Base-by-base conservation (phyloP, 768 basidiomycete genomes). In the Omphalotus guepiniiformis region DNA sequence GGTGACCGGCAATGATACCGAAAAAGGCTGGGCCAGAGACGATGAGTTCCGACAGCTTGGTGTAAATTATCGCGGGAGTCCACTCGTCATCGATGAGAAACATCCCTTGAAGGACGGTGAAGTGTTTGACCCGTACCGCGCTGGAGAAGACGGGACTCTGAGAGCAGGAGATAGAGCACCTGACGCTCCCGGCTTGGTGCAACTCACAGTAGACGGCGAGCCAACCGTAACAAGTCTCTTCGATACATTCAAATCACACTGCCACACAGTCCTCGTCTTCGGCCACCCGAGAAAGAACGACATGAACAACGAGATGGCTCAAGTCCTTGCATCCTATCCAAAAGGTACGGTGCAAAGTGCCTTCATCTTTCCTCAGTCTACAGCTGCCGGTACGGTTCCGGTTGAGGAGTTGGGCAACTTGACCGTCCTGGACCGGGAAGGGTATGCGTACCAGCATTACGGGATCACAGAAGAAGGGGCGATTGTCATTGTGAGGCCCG, bases 131-230 rank as follows among this genome's bases (percentile, higher is more conserved):
- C 59, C 63, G 7, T 59, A 59, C 32, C 60, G 60, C 12, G 49
- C 49, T 4, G 49, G 51, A 16, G 47, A 48, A 3, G 63, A 67
- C 35, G 60, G 54, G 0, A 53, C 46, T 7, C 34, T 74, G 5
- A 53, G 60, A 1, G 75, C 73, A 4, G 74, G 74, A 0, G 74
- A 76, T 53, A 62, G 74, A 28, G 72, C 72, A 7, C 72, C 72
- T 1, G 72, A 75, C 48, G 71, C 73, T 2, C 59, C 71, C 0
- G 63, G 50, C 11, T 55, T 73, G 19, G 47, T 63, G 1, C 48
- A 63, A n/a, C 47, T 52, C 7, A 47, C 49, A 26, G 49, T 54
- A 22, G 30, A 39, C 25, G 47, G 48, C 12, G 44, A 52, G 7
- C 13, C 47, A 28, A 56, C 59, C 9, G 53, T 54, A 16, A 52